A percentile compares a stretch with the other conserved stretches of the same genome.
Evolutionary conservation across 139 green algal species (phyloP).

Genomic region (Dunaliella sp.): DNA sequence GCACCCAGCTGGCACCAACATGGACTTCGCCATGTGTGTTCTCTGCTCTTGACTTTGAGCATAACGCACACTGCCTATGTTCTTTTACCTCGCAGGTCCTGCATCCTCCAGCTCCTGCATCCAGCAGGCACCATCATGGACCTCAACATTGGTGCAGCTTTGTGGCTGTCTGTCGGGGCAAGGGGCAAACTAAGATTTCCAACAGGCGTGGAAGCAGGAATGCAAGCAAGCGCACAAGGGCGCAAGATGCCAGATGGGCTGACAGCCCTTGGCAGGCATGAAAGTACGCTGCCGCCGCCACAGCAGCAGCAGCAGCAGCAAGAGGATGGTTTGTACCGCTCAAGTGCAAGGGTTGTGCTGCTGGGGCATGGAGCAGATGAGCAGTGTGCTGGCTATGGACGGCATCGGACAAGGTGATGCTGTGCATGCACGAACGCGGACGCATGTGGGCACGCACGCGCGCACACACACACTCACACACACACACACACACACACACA

Average conservation of each 20-base stretch:
- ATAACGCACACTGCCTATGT: no score
- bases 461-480: background rate
- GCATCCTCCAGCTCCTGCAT: slow-evolving; percentile 73
- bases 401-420: slow-evolving; percentile 83
- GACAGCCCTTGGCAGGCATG: background rate
- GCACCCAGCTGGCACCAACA: no score
- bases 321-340: no score
- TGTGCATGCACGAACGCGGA: no score
- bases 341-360: slow-evolving; percentile 73
- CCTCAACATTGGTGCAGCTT: slow-evolving; percentile 88
- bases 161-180: slow-evolving; percentile 79
- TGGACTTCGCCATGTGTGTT: no score
- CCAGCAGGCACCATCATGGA: slow-evolving; percentile 91
- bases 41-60: no score
- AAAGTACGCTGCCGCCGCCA: no score
- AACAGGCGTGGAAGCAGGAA: no score
- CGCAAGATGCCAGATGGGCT: background rate
- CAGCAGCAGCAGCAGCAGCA: background rate
- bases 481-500: slow-evolving; percentile 2
- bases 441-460: no score
- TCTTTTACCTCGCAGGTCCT: slow-evolving; percentile 28
- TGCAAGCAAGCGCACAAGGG: no score
- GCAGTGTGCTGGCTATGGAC: slow-evolving; percentile 89
- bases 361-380: slow-evolving; percentile 94
- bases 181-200: slow-evolving; percentile 34